phyloP scores from a whole-genome alignment of 257 asterid species.

The Solanum peruvianum region DNA sequence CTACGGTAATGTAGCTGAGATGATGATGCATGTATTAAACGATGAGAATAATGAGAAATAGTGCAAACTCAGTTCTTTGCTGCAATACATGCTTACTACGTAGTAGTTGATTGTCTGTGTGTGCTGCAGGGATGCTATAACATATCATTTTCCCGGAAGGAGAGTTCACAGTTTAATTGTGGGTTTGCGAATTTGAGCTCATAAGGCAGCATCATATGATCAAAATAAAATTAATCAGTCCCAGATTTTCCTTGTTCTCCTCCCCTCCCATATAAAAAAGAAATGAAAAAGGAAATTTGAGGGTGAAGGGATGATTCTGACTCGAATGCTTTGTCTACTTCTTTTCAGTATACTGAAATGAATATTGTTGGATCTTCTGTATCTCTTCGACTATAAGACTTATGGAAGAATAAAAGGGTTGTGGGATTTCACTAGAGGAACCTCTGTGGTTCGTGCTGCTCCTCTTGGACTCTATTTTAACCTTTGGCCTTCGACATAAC shows the following conservation, averaged over 20 bases:
- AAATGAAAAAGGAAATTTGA: neutral
- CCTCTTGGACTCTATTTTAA: neutral
- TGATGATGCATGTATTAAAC: neutral
- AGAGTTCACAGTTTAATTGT: neutral
- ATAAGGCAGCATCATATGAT: neutral
- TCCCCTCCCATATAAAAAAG: neutral
- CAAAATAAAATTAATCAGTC: neutral
- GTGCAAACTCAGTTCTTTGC: neutral
- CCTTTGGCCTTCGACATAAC: neutral
- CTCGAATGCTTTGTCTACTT: neutral
- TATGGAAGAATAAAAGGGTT: neutral
- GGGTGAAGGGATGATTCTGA: neutral
- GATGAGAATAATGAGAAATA: neutral
- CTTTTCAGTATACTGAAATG: neutral
- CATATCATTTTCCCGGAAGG: neutral
- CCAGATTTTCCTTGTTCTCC: neutral
- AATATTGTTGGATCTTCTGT: neutral
- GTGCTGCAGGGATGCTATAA: neutral
- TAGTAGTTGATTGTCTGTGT: neutral
- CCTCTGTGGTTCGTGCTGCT: neutral
- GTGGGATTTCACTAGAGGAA: neutral
- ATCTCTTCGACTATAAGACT: neutral
- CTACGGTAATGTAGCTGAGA: neutral
- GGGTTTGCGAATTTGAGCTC: neutral
- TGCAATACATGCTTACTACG: neutral